Base-by-base conservation (phyloP, 2,329 filamentous ascomycete genomes). In the Colletotrichum orchidophilum region DNA sequence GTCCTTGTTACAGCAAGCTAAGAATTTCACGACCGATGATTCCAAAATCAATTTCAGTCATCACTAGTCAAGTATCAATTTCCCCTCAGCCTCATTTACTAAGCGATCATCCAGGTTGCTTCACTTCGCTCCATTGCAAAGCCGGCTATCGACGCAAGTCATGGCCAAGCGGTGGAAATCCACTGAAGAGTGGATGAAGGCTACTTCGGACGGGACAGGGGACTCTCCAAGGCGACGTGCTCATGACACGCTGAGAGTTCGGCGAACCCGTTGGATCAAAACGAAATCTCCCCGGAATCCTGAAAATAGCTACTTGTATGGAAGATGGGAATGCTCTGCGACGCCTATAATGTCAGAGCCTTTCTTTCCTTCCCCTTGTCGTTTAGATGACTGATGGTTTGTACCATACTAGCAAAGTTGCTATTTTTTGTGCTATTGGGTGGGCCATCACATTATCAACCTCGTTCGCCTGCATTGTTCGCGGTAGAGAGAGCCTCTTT, bases 131-230 rank as follows among this genome's bases (percentile, higher is more conserved):
- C 39, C 63, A 21, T 27, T 62, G 2, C 29, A 46, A 18, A 24
- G 52, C 53, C 50, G 58, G 52, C 52, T 68, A 68, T 18, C 18
- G 39, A 46, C 68, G 68, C 68, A 71, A 68, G 57, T 63, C 58
- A 68, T 62, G 33, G 46, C 31, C 50, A 42, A 35, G 57, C 29
- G 21, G 24, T 11, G 27, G 21, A 35, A 67, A 55, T 46, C 64
- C 66, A 69, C 52, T 24, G 7, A n/a, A 26, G 13, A 58, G 66
- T 54, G 66, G 66, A 58, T 33, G 60, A 68, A 31, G 39, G 66
- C 61, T 31, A 53, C 53, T 33, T 65, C 66, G 27, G 53, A 65
- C 35, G 66, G 53, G 61, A 65, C 66, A 65, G 64, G 66, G 66
- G 52, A 27, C 42, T 31, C 31, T 62, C 15, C 29, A 21, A 27